These are phyloP conservation scores for Yarrowia galli DNA, from an alignment of 1,139 yeast genomes.

Conservation along the genomic window DNA sequence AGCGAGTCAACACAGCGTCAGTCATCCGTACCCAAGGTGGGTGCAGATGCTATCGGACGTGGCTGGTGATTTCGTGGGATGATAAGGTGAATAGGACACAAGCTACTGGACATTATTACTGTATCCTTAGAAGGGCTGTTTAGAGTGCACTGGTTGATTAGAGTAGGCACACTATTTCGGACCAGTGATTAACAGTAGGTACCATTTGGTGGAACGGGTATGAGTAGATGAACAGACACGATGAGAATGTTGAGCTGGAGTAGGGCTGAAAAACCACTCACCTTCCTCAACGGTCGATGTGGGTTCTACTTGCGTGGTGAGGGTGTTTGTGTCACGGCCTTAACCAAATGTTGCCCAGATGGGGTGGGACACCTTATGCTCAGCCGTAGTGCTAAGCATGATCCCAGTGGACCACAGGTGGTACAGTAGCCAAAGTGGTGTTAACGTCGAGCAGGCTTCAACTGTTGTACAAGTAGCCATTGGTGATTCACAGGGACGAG, in stretches of 20 bases:
- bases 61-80: not conserved
- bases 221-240: not conserved
- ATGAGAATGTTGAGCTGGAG: too few species aligned
- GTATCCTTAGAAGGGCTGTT: too few species aligned
- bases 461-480: too few species aligned
- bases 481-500: too few species aligned
- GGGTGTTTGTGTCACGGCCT: not conserved
- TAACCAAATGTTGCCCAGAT: not conserved
- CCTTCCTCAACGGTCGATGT: not conserved
- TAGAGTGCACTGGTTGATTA: too few species aligned
- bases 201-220: too few species aligned
- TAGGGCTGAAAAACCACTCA: too few species aligned
- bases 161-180: too few species aligned
- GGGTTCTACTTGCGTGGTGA: slow-evolving; percentile 7
- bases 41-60: not conserved
- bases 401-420: not conserved
- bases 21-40: not conserved
- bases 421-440: too few species aligned
- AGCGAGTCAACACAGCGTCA: not conserved
- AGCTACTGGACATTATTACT: not conserved
- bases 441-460: too few species aligned
- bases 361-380: not conserved
- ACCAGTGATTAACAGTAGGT: too few species aligned
- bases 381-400: not conserved
- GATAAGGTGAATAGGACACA: not conserved